These are phyloP conservation scores for Agaricus bisporus DNA, from an alignment of 768 basidiomycete species.

Conservation along the genomic window DNA sequence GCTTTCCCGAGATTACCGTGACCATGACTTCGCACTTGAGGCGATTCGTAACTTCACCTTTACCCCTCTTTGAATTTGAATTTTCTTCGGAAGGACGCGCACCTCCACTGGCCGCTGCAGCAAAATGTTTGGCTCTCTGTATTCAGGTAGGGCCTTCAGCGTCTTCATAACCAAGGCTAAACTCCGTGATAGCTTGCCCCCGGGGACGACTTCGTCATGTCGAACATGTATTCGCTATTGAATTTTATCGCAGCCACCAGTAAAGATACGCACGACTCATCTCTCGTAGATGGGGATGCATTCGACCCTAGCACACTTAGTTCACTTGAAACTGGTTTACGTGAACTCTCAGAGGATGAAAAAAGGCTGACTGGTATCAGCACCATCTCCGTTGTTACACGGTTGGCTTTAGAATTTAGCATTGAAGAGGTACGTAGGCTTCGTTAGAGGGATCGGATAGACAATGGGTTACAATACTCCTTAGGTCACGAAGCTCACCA, in stretches of 20 bases:
- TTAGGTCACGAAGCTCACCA: slow-evolving; percentile 78
- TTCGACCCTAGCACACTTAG: slow-evolving; percentile 47
- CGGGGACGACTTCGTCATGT: slow-evolving; percentile 86
- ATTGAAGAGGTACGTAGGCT: slow-evolving; percentile 61
- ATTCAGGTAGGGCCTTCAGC: slow-evolving; percentile 53
- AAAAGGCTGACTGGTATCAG: slow-evolving; percentile 81
- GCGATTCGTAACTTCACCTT: slow-evolving; percentile 81
- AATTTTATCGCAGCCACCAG: slow-evolving; percentile 86
- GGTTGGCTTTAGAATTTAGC: slow-evolving; percentile 81
- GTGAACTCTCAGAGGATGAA: slow-evolving; percentile 76
- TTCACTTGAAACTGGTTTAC: slow-evolving; percentile 57
- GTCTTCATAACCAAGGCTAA: not conserved
- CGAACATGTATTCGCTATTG: slow-evolving; percentile 93
- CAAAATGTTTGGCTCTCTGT: slow-evolving; percentile 86
- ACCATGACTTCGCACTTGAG: slow-evolving; percentile 75
- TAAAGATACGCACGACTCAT: slow-evolving; percentile 63
- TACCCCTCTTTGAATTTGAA: slow-evolving; percentile 84
- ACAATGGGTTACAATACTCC: not conserved
- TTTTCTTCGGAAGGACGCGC: slow-evolving; percentile 69
- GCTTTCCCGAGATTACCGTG: slow-evolving; percentile 76
- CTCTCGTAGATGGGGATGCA: slow-evolving; percentile 31
- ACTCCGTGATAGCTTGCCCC: slow-evolving; percentile 57
- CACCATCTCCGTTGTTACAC: slow-evolving; percentile 86
- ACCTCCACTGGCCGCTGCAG: slow-evolving; percentile 77
- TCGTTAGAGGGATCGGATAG: too few species aligned